Evolutionary conservation across 495 filamentous ascomycete species (phyloP).

Genomic region (Penicillium turbatum): DNA sequence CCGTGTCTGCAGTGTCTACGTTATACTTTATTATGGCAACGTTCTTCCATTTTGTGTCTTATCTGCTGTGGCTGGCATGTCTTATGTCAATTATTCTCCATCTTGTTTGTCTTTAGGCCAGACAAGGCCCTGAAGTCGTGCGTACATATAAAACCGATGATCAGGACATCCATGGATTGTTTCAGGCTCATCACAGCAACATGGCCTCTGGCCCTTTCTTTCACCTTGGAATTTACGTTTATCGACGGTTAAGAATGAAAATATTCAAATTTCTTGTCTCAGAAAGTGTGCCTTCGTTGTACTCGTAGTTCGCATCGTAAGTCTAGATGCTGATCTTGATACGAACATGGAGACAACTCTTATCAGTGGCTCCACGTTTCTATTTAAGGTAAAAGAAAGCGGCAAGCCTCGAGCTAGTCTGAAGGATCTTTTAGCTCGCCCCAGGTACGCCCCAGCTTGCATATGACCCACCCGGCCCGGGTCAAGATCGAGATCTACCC

Average conservation of each 20-base stretch:
- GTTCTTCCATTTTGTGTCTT: not conserved
- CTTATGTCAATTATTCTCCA: not conserved
- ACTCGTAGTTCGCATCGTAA: too few relatives aligned
- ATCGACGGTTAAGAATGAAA: not conserved
- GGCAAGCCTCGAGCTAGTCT: too few relatives aligned
- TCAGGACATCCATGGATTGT: not conserved
- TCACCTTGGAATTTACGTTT: too few relatives aligned
- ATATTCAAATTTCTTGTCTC: not conserved
- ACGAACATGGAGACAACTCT: too few relatives aligned
- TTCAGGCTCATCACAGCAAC: not conserved
- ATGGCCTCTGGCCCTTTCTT: not conserved
- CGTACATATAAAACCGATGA: constrained; percentile 5
- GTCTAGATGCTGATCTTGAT: too few relatives aligned
- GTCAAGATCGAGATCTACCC: too few relatives aligned
- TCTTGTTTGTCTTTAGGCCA: not conserved
- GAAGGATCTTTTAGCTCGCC: too few relatives aligned
- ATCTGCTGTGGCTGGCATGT: not conserved
- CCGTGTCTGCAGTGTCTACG: not conserved
- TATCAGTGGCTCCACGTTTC: too few relatives aligned
- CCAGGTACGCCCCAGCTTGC: too few relatives aligned
- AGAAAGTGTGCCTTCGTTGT: too few relatives aligned
- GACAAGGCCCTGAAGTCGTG: not conserved
- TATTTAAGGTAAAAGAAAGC: too few relatives aligned
- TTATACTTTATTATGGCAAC: not conserved
- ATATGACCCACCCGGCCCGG: too few relatives aligned